A percentile compares a stretch with the other conserved stretches of the same genome.
phyloP scores from a whole-genome alignment of 768 basidiomycete genomes.

The Tricholoma hemisulphureum region DNA sequence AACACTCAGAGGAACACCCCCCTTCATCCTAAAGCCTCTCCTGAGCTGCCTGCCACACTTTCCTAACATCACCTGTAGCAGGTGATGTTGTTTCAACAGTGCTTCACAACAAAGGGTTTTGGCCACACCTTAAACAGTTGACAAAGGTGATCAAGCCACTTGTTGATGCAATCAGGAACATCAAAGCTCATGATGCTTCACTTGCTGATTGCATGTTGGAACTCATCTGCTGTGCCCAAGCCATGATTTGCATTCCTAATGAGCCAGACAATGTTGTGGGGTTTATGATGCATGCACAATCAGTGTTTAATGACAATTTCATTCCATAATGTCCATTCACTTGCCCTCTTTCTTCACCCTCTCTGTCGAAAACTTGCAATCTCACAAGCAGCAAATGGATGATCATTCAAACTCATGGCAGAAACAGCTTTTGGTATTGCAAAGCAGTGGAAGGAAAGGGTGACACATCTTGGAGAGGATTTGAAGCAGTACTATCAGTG shows the following conservation, averaged over 20 bases:
- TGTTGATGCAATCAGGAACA: background rate
- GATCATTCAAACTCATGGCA: constrained; percentile 18
- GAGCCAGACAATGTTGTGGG: background rate
- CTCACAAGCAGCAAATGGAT: constrained; percentile 16
- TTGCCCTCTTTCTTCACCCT: constrained; percentile 36
- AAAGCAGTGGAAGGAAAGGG: constrained; percentile 8
- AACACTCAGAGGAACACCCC: too few species aligned
- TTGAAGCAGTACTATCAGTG: background rate
- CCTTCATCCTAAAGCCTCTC: too few species aligned
- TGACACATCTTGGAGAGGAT: constrained; percentile 17
- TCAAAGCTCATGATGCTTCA: background rate
- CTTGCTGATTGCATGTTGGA: constrained; percentile 2
- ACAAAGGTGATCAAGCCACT: background rate
- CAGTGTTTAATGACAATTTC: constrained; percentile 29
- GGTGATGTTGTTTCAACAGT: background rate
- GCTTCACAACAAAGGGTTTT: background rate
- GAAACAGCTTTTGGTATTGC: constrained; percentile 20
- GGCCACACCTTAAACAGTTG: constrained; percentile 14
- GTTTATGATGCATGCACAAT: constrained; percentile 21
- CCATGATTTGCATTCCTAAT: background rate
- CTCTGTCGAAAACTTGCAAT: constrained; percentile 35
- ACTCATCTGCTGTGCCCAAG: background rate
- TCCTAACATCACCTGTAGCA: too few species aligned
- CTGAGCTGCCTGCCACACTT: too few species aligned
- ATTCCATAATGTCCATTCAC: constrained; percentile 29